Evolutionary conservation across 2,329 filamentous ascomycete genomes (phyloP).

Genomic region (Beauveria bassiana): DNA sequence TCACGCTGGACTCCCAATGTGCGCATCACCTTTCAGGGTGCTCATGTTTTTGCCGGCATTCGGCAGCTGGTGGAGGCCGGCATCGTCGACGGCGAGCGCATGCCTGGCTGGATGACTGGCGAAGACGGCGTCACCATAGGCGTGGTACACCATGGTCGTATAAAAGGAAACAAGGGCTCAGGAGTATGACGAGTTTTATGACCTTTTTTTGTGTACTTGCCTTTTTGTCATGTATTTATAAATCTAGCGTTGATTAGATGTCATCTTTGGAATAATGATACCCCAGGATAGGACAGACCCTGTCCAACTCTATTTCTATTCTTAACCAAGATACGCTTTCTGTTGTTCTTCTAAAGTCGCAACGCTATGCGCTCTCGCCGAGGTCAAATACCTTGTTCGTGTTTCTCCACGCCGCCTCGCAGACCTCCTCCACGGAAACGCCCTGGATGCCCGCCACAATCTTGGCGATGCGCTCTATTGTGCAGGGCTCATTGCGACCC

Average conservation of each 20-base stretch:
- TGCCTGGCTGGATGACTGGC: slow-evolving; percentile 89
- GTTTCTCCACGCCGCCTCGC: slow-evolving; percentile 79
- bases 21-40: slow-evolving; percentile 62
- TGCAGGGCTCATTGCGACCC: slow-evolving; percentile 86
- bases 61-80: slow-evolving; percentile 70
- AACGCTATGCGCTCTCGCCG: slow-evolving; percentile 35
- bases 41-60: slow-evolving; percentile 74
- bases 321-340: background rate
- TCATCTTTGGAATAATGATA: slow-evolving; percentile 11
- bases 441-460: slow-evolving; percentile 83
- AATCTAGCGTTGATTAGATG: slow-evolving; percentile 1
- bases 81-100: slow-evolving; percentile 64
- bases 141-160: slow-evolving; percentile 57
- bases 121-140: slow-evolving; percentile 74
- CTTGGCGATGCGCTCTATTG: slow-evolving; percentile 78
- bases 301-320: slow-evolving; percentile 12
- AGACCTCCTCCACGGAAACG: slow-evolving; percentile 70
- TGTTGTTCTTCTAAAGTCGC: background rate
- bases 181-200: slow-evolving; percentile 32
- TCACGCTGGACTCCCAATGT: slow-evolving; percentile 32
- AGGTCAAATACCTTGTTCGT: slow-evolving; percentile 73
- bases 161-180: slow-evolving; percentile 50
- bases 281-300: background rate
- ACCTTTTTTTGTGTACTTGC: background rate
- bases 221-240: background rate